Evolutionary conservation across 306 rosid species (phyloP), one percentile per base, ranked within the genome.

Genomic region (Lablab purpureus): DNA sequence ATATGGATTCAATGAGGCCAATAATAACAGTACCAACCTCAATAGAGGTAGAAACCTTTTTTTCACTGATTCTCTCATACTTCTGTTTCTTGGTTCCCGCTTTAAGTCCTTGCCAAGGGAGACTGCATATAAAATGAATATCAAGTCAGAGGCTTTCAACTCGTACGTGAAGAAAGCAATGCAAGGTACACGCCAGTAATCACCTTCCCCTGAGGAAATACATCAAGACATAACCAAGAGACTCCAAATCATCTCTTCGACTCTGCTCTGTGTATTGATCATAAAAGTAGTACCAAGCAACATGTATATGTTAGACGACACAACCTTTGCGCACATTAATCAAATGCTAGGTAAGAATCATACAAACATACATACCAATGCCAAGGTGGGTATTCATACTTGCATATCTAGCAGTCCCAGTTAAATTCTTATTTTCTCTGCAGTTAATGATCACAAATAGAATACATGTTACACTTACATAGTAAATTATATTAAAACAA

Each of bases 341-440:
- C 1, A 80, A 49, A 84, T 56, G 32, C 50, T 45, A 63, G 45
- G 13, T 37, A 10, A 74, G 41, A 73, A 73, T 50, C 46, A 77
- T 15, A 27, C 19, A 19, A 47, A 10, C 19, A 21, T 27, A 64
- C 91, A 47, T 74, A 64, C 70, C 70, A 64, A 64, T 64, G 49
- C 70, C 70, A 34, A 64, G 70, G 70, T 64, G 70, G 28, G 97
- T 92, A 81, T 92, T 92, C 92, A 90, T 87, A 89, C 97, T 92
- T 8, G 97, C 97, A 84, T 92, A 92, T 90, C 97, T 89, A 19
- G 97, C 97, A 50, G 97, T 92, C 73, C 97, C 97, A 37, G 97
- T 92, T 89, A 92, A 82, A 87, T 90, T 92, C 90, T 92, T 92
- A 68, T 92, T 92, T 83, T 92, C 97, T 83, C 97, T 92, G 85